Evolutionary conservation across 2,329 filamentous ascomycete species (phyloP), one percentile per base, ranked within the genome.

Genomic region (Thyridium curvatum): DNA sequence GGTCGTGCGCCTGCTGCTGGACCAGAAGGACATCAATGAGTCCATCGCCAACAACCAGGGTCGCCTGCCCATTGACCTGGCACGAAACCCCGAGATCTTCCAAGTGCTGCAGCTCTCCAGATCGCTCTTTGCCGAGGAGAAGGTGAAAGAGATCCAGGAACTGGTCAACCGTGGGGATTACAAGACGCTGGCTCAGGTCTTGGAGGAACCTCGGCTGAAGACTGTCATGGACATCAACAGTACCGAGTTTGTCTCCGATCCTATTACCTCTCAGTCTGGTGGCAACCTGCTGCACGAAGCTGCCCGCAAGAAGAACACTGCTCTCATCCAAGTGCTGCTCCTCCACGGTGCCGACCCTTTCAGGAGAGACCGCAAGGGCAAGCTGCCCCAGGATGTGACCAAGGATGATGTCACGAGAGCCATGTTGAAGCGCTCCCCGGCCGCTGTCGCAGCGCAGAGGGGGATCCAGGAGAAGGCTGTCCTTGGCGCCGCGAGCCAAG

Each of bases 381-480:
- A 94, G 62, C 73, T 98, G 26, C 89, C 93, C 3, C 93, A 98
- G 57, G 91, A 96, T 60, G 84, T 96, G 34, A 97, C 93, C 38
- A 95, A 93, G 56, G 93, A 98, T 58, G 93, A 98, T 54, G 78
- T 79, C 43, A 95, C 88, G 13, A 79, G 84, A 42, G 80, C 85
- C 9, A 91, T 98, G 54, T 68, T 98, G 35, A 98, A 97, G 66
- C 87, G 83, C 53, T 97, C 91, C 0, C 93, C 93, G 6, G 93
- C 93, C 12, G 93, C 93, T 7, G 89, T 93, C 8, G 90, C 89
- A 12, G 93, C 93, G 2, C 93, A 97, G 63, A 78, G 91, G 40
- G 90, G 89, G 30, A 95, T 98, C 29, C 93, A 98, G 61, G 93
- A 98, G 63, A 95, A 93, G 68, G 93, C 90, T 0, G 94, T 98